phyloP scores from a whole-genome alignment of 306 rosid genomes.

The Medicago arabica region DNA sequence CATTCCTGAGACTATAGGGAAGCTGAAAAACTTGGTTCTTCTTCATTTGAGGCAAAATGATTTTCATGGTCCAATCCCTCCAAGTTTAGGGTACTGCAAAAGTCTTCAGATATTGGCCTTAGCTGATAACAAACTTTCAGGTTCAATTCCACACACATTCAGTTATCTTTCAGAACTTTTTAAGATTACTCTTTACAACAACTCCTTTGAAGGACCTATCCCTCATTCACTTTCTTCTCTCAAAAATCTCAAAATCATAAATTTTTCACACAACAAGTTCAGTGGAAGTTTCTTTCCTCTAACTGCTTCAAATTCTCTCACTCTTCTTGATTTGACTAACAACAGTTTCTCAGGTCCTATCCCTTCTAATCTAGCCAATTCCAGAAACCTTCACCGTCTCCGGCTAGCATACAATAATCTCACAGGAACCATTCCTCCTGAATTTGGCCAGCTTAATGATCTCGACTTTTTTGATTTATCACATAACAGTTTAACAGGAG shows the following conservation, averaged over 20 bases:
- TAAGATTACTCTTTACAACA: constrained; percentile 86
- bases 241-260: constrained; percentile 78
- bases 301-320: constrained; percentile 65
- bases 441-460: constrained; percentile 61
- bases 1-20: constrained; percentile 85
- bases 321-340: constrained; percentile 83
- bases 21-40: constrained; percentile 68
- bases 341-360: constrained; percentile 92
- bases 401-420: constrained; percentile 81
- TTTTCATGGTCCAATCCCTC: constrained; percentile 85
- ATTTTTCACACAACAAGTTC: constrained; percentile 82
- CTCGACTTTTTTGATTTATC: constrained; percentile 88
- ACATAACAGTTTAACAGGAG: constrained; percentile 72
- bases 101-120: constrained; percentile 79
- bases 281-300: constrained; percentile 80
- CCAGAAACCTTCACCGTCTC: constrained; percentile 72
- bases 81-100: constrained; percentile 87
- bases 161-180: constrained; percentile 73
- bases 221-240: constrained; percentile 71
- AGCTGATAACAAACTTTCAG: constrained; percentile 91
- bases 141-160: constrained; percentile 84
- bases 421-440: constrained; percentile 66
- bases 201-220: constrained; percentile 92
- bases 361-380: constrained; percentile 65
- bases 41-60: constrained; percentile 94